A percentile compares a stretch with the other conserved stretches of the same genome.
Conservation (phyloP, 495 filamentous ascomycete species). For the Parachaetomium inaequale region DNA sequence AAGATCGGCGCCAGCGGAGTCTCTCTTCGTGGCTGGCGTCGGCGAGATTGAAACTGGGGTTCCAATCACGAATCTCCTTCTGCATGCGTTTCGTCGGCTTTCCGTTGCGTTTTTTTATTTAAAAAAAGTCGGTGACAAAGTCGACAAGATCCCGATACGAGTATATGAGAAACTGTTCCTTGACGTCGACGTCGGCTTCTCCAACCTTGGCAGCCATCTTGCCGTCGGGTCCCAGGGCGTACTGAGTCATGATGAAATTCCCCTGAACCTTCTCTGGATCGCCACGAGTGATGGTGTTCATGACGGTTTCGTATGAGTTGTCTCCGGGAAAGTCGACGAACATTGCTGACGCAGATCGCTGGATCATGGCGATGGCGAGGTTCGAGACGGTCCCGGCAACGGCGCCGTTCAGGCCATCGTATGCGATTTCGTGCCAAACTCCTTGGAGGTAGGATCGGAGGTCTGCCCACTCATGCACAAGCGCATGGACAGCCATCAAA, state of each 20-base stretch:
- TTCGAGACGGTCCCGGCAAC: conserved; percentile 45
- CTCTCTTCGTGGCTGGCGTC: conserved; percentile 36
- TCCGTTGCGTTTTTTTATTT: conserved; percentile 42
- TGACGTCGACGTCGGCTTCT: conserved; percentile 30
- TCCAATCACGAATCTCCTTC: conserved; percentile 38
- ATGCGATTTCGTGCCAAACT: conserved; percentile 47
- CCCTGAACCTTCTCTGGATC: conserved; percentile 35
- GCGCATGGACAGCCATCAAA: conserved; percentile 38
- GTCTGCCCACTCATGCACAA: conserved; percentile 31
- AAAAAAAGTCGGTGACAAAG: conserved; percentile 47
- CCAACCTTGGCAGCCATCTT: conserved; percentile 17
- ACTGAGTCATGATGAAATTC: conserved; percentile 24
- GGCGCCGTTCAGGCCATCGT: conserved; percentile 43
- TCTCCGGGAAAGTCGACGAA: conserved; percentile 43
- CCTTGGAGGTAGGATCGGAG: conserved; percentile 39
- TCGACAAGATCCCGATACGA: conserved; percentile 41
- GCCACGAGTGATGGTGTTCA: conserved; percentile 37
- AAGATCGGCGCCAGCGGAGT: conserved; percentile 44
- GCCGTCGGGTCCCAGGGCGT: conserved; percentile 16
- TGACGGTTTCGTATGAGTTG: conserved; percentile 38
- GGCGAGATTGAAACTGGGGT: conserved; percentile 43
- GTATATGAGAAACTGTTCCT: conserved; percentile 43
- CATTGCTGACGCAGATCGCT: conserved; percentile 31
- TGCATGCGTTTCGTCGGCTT: conserved; percentile 47
- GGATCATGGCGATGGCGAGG: conserved; percentile 39